phyloP scores from a whole-genome alignment of 139 green algal species.

The Axilococcus clingmanii region DNA sequence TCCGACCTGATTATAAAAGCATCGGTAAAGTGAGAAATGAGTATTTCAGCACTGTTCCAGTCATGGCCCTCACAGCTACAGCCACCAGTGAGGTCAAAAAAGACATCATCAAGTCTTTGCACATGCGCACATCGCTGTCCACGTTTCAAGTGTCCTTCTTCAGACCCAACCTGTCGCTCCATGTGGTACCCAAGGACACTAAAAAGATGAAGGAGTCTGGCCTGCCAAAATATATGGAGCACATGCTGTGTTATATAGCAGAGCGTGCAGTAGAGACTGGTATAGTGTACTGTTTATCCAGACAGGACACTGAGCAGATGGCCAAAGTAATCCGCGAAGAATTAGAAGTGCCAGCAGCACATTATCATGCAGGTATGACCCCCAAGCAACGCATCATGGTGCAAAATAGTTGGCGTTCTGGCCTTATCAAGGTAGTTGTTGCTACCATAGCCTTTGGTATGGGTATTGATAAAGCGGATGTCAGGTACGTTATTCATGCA shows the following conservation, averaged over 20 bases:
- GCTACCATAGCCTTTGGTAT: conserved; percentile 43
- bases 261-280: conserved; percentile 34
- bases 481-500: conserved; percentile 74
- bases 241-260: conserved; percentile 30
- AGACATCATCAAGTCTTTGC: conserved; percentile 60
- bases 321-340: conserved; percentile 16
- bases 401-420: conserved; percentile 60
- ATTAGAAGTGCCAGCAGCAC: conserved; percentile 30
- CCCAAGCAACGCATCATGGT: conserved; percentile 58
- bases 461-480: conserved; percentile 74
- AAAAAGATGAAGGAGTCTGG: conserved; percentile 21
- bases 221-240: conserved; percentile 14
- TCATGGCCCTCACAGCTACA: conserved; percentile 65
- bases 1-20: conserved; percentile 64
- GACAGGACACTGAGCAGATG: conserved; percentile 41
- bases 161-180: conserved; percentile 1
- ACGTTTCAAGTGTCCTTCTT: conserved; percentile 67
- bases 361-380: conserved; percentile 88
- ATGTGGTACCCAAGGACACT: conserved; percentile 44
- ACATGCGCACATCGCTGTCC: conserved; percentile 26
- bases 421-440: conserved; percentile 4
- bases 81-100: conserved; percentile 54
- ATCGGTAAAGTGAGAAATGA: conserved; percentile 38
- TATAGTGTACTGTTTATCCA: conserved; percentile 86
- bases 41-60: conserved; percentile 38